Conservation (phyloP, 176 grass and related monocot genomes). For the Lolium perenne region DNA sequence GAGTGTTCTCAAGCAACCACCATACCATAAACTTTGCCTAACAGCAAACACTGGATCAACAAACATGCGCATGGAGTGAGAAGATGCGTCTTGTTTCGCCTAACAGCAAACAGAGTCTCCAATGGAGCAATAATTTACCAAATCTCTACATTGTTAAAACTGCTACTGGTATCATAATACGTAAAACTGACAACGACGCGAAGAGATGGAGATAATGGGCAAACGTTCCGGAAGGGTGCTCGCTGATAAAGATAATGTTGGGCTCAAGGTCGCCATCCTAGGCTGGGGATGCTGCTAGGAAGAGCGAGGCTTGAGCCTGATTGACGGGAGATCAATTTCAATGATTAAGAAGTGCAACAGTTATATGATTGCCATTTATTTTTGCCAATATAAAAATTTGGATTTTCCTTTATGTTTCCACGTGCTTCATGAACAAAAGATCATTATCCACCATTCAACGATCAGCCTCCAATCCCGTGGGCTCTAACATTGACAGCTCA, state of each 20-base stretch:
- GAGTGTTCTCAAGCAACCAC: neutral
- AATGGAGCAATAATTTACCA: neutral
- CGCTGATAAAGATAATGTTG: neutral
- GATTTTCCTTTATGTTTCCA: neutral
- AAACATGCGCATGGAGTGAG: neutral
- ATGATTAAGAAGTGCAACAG: neutral
- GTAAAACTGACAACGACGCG: neutral
- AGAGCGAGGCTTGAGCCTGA: neutral
- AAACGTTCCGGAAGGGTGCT: neutral
- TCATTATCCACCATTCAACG: no score
- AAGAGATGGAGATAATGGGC: neutral
- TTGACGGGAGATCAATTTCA: neutral
- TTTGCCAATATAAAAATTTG: neutral
- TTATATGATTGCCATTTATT: neutral
- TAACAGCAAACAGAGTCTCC: neutral
- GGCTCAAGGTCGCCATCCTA: neutral
- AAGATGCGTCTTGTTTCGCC: no score
- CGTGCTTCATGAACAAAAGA: neutral
- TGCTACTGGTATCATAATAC: neutral
- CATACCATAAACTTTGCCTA: neutral
- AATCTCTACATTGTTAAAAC: neutral
- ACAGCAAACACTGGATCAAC: neutral
- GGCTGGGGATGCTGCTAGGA: neutral
- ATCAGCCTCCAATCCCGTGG: no score
- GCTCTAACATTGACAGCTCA: no score